Base-by-base conservation (phyloP, 1,284 basidiomycete genomes). In the Rhizoctonia solani region DNA sequence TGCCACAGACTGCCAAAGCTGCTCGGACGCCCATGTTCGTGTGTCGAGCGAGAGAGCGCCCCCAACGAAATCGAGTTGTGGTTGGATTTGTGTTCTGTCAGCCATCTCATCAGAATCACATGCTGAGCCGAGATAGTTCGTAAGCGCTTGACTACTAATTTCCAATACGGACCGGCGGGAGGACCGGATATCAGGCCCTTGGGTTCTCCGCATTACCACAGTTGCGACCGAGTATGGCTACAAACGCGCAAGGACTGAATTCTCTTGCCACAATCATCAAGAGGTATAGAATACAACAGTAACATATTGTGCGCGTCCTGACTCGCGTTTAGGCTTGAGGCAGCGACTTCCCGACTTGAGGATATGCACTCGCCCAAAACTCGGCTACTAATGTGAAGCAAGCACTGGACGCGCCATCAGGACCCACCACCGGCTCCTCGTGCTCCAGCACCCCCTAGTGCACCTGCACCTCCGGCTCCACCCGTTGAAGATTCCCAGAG, bases 291-390 rank as follows among this genome's bases (percentile, higher is more conserved):
- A 41, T 56, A 23, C 32, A 32, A 55, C 44, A 42, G 4, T 29
- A 23, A n/a, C 4, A 4, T 3, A 6, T 25, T 30, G 46, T 32
- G 8, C 65, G 16, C 29, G 42, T 29, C 27, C 58, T 67, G 27
- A 50, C 72, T 55, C 69, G 27, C 73, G 21, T 16, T 27, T 65
- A 92, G 92, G 70, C 83, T 93, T 61, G 91, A 96, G 82, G 96
- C 97, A 50, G 93, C 94, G 1, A 95, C 95, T 6, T 94, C 93
- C 56, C 87, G 96, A 61, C 86, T 99, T 29, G 96, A 99, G 78
- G 96, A 99, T 76, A 83, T 98, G 91, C 89, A 61, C 77, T 82
- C 68, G 80, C 81, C 47, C 79, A 79, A 56, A 77, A 42, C 53
- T 75, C 49, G 73, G 77, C 67, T 72, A 77, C 52, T 68, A 68